Evolutionary conservation across 1,284 basidiomycete species (phyloP), one percentile per base, ranked within the genome.

Genomic region (Athelia sp.): DNA sequence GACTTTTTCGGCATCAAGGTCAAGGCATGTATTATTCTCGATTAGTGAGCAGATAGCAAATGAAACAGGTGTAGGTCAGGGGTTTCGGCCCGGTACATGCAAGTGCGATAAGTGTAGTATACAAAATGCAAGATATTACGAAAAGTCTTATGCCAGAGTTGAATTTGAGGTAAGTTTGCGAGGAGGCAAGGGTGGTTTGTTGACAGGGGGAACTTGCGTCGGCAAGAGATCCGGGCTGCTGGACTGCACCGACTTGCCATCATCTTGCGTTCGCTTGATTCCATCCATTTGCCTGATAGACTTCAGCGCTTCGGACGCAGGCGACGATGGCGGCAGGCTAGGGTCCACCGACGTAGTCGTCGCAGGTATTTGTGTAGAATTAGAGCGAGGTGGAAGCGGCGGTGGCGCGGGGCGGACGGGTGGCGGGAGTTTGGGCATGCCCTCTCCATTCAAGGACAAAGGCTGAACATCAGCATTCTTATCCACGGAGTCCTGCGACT

Each of bases 331-430:
- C 11, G 19, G 52, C 22, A 56, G 4, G 26, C 13, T n/a, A 6
- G 8, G 6, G 15, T 40, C 36, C 6, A 40, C 36, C n/a, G 36
- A 21, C n/a, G 15, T 9, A 4, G 15, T 9, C 15, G 36, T 40
- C 14, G 35, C 57, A 36, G 56, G 53, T n/a, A 54, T 57, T n/a
- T 64, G 26, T 13, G 13, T 29, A 6, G 26, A 29, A 29, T 29
- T 62, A 2, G 76, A 71, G 42, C 82, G 75, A 8, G 82, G 81
- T 11, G 82, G 82, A 35, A 84, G 66, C 18, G 82, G 81, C 0
- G 83, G 82, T 13, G 79, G 77, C 3, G 64, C 64, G 4, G 70
- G 64, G 42, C 67, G 66, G 23, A 52, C 52, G 14, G 43, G 44
- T 4, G 54, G 49, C 13, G 48, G 21, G n/a, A n/a, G n/a, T n/a